Percentiles rank a stretch among this genome's conserved stretches.
Evolutionary conservation across 1,284 basidiomycete species (phyloP).

Genomic region (Fomitopsis pinicola): DNA sequence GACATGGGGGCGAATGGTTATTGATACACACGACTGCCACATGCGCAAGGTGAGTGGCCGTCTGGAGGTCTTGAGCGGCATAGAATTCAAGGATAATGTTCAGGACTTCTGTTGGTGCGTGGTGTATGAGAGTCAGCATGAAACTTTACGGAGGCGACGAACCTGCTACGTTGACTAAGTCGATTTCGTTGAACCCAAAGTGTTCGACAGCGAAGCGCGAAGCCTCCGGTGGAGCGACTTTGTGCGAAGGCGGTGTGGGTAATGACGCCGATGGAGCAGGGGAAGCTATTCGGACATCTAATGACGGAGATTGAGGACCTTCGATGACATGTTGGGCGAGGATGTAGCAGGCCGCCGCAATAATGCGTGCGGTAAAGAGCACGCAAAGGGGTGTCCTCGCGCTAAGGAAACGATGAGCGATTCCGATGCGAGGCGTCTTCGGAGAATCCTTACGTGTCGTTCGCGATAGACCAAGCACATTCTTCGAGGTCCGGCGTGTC

Average conservation of each 20-base stretch:
- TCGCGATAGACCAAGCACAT: conserved; percentile 77
- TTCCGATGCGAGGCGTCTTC: conserved; percentile 1
- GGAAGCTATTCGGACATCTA: conserved; percentile 52
- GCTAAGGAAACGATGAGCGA: conserved; percentile 31
- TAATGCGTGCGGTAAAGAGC: conserved; percentile 59
- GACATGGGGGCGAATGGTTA: background rate
- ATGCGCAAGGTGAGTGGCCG: conserved; percentile 45
- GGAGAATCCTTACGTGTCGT: conserved; percentile 66
- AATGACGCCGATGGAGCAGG: conserved; percentile 28
- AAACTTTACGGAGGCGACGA: conserved; percentile 10
- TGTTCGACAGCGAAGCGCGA: conserved; percentile 63
- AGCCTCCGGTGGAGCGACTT: conserved; percentile 65
- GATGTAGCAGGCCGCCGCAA: conserved; percentile 71
- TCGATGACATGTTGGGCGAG: conserved; percentile 67
- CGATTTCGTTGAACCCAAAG: conserved; percentile 56
- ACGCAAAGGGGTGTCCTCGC: conserved; percentile 75
- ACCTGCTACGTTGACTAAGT: conserved; percentile 60
- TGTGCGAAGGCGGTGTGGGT: conserved; percentile 61
- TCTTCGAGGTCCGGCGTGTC: conserved; percentile 52
- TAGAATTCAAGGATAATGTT: conserved; percentile 72
- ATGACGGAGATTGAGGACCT: conserved; percentile 64
- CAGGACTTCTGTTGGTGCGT: conserved; percentile 46
- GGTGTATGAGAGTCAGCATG: conserved; percentile 1
- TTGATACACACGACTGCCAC: conserved; percentile 44
- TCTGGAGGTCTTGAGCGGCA: conserved; percentile 48